Evolutionary conservation across 176 grass and related monocot species (phyloP).

Genomic region (Microstegium vimineum): DNA sequence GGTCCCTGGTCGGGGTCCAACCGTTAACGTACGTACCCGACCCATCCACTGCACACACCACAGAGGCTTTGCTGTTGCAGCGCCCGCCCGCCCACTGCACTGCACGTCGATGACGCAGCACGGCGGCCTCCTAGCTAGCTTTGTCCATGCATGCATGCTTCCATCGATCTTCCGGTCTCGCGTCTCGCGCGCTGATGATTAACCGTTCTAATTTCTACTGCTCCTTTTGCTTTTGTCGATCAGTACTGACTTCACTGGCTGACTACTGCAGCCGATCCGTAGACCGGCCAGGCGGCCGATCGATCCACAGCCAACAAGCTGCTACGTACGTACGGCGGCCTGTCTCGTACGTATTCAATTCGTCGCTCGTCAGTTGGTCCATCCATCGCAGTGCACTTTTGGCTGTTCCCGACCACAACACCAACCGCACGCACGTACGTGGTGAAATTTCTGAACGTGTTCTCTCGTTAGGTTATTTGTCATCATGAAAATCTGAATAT

Average conservation of each 20-base stretch:
- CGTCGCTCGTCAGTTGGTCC: background rate
- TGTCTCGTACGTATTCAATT: background rate
- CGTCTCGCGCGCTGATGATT: background rate
- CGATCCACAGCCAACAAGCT: background rate
- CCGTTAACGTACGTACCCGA: background rate
- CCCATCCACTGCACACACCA: background rate
- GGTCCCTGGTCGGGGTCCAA: slow-evolving; percentile 27
- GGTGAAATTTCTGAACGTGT: background rate
- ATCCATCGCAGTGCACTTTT: background rate
- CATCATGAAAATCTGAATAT: background rate
- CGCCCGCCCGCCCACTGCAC: background rate
- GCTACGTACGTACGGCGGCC: background rate
- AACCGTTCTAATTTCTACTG: background rate
- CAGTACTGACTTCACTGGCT: background rate
- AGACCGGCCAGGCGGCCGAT: background rate
- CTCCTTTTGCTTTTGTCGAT: background rate
- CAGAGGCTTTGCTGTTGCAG: background rate
- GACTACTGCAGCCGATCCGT: background rate
- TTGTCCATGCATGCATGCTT: background rate
- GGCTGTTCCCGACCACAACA: background rate
- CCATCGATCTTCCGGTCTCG: background rate
- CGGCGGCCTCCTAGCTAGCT: background rate
- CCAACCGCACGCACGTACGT: background rate
- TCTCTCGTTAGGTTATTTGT: background rate
- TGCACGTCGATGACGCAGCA: background rate